These are phyloP conservation scores for Pseudogymnoascus verrucosus DNA, from an alignment of 2,329 filamentous ascomycete genomes.

Conservation along the genomic window DNA sequence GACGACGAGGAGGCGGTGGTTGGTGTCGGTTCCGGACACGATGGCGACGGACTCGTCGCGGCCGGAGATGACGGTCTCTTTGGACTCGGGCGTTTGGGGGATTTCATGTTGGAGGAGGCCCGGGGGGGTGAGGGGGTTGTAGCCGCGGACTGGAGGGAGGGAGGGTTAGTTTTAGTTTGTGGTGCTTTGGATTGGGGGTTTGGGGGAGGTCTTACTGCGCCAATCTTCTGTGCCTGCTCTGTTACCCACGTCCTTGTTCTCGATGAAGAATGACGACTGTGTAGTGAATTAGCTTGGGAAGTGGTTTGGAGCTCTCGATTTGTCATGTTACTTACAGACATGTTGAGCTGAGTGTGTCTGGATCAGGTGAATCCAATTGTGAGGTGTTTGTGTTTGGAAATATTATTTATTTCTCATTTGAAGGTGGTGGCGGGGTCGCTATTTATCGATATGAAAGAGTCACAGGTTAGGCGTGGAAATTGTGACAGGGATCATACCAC, in stretches of 20 bases:
- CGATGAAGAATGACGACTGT: constrained; percentile 55
- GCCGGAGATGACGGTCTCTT: constrained; percentile 48
- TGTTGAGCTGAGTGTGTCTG: not conserved
- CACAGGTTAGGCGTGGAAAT: not conserved
- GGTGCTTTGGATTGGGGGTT: constrained; percentile 14
- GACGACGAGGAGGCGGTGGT: constrained; percentile 62
- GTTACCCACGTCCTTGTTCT: constrained; percentile 73
- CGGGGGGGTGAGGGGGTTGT: constrained; percentile 87
- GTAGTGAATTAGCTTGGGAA: constrained; percentile 16
- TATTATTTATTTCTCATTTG: constrained; percentile 7
- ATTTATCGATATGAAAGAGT: constrained; percentile 8
- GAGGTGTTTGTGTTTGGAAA: not conserved
- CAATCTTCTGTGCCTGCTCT: constrained; percentile 68
- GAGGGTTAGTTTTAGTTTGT: constrained; percentile 15
- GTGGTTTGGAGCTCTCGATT: not conserved
- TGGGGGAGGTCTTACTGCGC: constrained; percentile 53
- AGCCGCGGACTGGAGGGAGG: constrained; percentile 59
- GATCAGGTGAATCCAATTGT: not conserved
- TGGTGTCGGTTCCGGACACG: constrained; percentile 56
- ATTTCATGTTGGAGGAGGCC: constrained; percentile 96
- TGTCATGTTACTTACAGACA: constrained; percentile 16
- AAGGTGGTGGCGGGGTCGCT: not conserved
- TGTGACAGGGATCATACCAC: not conserved
- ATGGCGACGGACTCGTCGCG: constrained; percentile 60
- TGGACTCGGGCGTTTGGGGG: constrained; percentile 38